Evolutionary conservation across 2,329 filamentous ascomycete genomes (phyloP), one percentile per base, ranked within the genome.

Genomic region (Alternaria gansuensis): DNA sequence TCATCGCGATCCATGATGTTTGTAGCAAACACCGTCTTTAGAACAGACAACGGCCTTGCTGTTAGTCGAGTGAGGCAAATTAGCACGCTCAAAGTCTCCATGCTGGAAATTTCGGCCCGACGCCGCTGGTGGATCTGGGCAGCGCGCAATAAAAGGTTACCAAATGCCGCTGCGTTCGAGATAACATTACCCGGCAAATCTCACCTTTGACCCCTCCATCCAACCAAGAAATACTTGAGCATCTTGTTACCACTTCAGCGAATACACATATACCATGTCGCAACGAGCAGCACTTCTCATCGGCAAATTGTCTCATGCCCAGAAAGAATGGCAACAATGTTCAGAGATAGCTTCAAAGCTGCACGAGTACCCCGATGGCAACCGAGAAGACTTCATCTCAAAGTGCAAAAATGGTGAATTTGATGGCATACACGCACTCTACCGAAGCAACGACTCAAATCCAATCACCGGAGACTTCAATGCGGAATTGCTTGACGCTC

Each of bases 391-490:
- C 28, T 88, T 88, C 71, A 74, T 88, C 28, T 77, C 79, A 48
- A 83, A 83, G 54, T 83, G 83, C 73, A 82, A 82, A 61, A 76
- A 78, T n/a, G 85, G 84, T 37, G 75, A 82, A 43, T 87, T 83
- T 61, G 79, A 87, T 52, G 82, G 83, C 63, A 81, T 87, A 1
- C 79, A 83, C 29, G 85, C 78, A 1, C 81, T 88, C 48, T 87
- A 86, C 72, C 82, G 85, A 54, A 87, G 84, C 46, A 88, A 87
- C 68, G 77, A 80, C 36, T 87, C 84, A 7, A 85, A 82, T 28
- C 80, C 81, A 14, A 72, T 80, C 31, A 82, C 81, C 2, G 81
- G 81, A 23, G 79, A 80, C 43, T 82, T 82, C 66, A 73, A 82
- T 67, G 70, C 74, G 23, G 81, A 82, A 59, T 74, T 82, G 10